Evolutionary conservation across 345 rosid genomes (phyloP), one percentile per base, ranked within the genome.

Genomic region (Dovyalis caffra): DNA sequence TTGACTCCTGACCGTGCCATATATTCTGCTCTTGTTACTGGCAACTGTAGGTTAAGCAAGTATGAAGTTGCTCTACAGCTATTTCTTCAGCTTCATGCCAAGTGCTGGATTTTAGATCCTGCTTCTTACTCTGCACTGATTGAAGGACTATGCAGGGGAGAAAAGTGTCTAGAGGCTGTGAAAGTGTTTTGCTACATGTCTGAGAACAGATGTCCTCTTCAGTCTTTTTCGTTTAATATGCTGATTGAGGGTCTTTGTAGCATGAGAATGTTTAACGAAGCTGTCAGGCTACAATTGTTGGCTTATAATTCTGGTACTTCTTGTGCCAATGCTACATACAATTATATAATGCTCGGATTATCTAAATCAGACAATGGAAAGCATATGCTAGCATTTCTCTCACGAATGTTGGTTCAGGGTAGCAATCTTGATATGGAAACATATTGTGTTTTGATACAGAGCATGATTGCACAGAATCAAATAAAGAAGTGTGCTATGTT

Each of bases 121-220:
- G 14, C 77, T n/a, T 82, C 87, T 69, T 87, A 84, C 74, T 79
- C 81, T 51, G 81, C 80, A 81, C 75, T 88, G n/a, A 77, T 85
- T 73, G 82, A 85, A 76, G 81, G 79, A 43, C 88, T 88, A 70
- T 81, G 90, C 64, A 66, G 25, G 69, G 70, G 47, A 12, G 74
- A 43, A 73, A 87, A 79, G 78, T 65, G 76, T 74, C 18, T 1
- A 14, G 86, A 85, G 64, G 87, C 87, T 76, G 76, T 79, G 49
- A 75, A 71, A 43, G 83, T 87, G 70, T 86, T 85, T 66, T 66
- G 20, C 34, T 82, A 82, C 78, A 88, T 88, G 92, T 81, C 86
- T 37, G 68, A 34, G 64, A 77, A 69, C 43, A 58, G 80, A 84
- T 80, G 66, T 69, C 29, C 72, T 47, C 90, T 87, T 56, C 64